A percentile compares a stretch with the other conserved stretches of the same genome.
Conservation (phyloP, 2,329 filamentous ascomycete species). For the Aspergillus texensis region DNA sequence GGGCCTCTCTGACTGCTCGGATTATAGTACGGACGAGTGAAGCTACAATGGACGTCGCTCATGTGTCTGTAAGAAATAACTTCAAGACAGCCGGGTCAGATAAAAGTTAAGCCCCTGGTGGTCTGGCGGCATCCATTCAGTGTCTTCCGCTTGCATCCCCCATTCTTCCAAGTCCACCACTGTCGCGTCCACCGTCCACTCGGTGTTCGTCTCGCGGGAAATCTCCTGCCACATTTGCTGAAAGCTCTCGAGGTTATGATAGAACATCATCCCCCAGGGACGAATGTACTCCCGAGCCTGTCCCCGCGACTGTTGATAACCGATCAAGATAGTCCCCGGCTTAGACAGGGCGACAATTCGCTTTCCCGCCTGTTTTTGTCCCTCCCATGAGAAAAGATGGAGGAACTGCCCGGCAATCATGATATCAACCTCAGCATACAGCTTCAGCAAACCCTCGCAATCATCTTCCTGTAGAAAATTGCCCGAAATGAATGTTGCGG, state of each 20-base stretch:
- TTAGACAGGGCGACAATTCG: slow-evolving; percentile 3
- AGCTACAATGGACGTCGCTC: too few relatives aligned
- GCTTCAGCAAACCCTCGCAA: background rate
- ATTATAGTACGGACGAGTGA: too few relatives aligned
- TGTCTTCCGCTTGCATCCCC: slow-evolving; percentile 12
- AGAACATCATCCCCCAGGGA: background rate
- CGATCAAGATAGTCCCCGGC: background rate
- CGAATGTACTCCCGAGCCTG: background rate
- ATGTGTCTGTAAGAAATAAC: too few relatives aligned
- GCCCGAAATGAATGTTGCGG: background rate
- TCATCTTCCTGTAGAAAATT: background rate
- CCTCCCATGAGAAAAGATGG: slow-evolving; percentile 10
- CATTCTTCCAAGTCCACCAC: slow-evolving; percentile 7
- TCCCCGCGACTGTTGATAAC: background rate
- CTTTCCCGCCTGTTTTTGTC: slow-evolving; percentile 5
- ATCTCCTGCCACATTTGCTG: background rate
- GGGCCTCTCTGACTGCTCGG: too few relatives aligned
- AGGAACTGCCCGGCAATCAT: slow-evolving; percentile 14
- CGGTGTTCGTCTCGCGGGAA: background rate
- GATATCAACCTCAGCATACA: background rate
- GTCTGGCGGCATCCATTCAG: slow-evolving; percentile 11
- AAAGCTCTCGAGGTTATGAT: background rate
- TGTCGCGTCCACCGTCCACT: background rate
- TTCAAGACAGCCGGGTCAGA: background rate
- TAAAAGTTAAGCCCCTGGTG: slow-evolving; percentile 8